Conservation (phyloP, 495 filamentous ascomycete genomes). For the Bryoglossum gracile region DNA sequence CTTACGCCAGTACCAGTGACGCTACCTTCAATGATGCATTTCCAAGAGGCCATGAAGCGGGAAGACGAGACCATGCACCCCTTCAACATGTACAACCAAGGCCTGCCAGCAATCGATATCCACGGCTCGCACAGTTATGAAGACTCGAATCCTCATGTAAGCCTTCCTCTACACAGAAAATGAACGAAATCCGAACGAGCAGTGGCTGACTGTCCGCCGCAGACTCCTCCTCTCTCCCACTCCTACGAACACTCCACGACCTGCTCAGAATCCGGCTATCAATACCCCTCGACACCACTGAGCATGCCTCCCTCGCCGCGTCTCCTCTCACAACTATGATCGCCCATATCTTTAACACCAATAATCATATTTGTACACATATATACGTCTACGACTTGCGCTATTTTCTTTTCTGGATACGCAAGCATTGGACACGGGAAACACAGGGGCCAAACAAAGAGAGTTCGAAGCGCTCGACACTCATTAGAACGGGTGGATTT, state of each 20-base stretch:
- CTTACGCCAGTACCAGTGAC: slow-evolving; percentile 52
- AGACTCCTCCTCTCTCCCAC: slow-evolving; percentile 83
- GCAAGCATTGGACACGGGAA: neutral
- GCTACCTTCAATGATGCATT: slow-evolving; percentile 61
- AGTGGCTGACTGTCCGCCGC: slow-evolving; percentile 19
- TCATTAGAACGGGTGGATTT: no score
- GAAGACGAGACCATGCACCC: slow-evolving; percentile 52
- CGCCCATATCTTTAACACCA: neutral
- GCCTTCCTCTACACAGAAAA: no score
- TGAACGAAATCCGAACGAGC: slow-evolving; percentile 13
- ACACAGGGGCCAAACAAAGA: slow-evolving; percentile 15
- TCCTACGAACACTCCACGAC: slow-evolving; percentile 67
- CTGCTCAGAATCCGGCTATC: slow-evolving; percentile 51
- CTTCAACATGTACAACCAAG: slow-evolving; percentile 69
- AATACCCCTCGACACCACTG: slow-evolving; percentile 60
- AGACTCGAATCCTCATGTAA: slow-evolving; percentile 62
- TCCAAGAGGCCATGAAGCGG: slow-evolving; percentile 53
- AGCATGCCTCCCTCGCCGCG: slow-evolving; percentile 59
- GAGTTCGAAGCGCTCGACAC: slow-evolving; percentile 30
- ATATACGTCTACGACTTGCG: no score
- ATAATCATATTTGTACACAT: no score
- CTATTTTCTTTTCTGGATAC: no score
- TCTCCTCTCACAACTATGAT: slow-evolving; percentile 20
- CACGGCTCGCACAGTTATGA: slow-evolving; percentile 53
- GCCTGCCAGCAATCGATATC: slow-evolving; percentile 70